Conservation (phyloP, 1,284 basidiomycete genomes). For the Crepidotus sp. region DNA sequence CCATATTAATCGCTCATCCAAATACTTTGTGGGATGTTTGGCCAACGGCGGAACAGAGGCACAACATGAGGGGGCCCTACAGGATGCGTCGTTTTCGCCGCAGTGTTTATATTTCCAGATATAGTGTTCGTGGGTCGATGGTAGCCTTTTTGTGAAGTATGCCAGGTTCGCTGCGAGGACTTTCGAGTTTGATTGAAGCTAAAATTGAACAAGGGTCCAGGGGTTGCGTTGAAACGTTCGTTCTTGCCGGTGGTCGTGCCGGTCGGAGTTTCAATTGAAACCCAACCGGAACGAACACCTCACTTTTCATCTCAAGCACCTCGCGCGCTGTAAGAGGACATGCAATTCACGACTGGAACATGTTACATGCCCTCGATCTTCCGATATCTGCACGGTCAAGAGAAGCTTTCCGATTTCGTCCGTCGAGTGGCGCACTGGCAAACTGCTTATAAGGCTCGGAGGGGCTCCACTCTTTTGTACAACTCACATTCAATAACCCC, state of each 20-base stretch:
- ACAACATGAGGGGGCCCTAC: too few relatives aligned
- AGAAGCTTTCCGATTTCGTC: neutral
- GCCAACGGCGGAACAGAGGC: too few relatives aligned
- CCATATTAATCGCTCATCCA: too few relatives aligned
- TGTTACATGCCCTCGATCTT: neutral
- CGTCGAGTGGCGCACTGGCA: too few relatives aligned
- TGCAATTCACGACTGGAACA: neutral
- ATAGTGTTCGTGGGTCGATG: too few relatives aligned
- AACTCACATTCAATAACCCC: neutral
- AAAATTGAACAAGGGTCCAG: too few relatives aligned
- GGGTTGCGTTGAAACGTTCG: neutral
- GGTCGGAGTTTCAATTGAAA: neutral
- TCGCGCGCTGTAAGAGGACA: neutral
- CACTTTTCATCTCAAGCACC: neutral
- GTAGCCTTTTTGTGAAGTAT: too few relatives aligned
- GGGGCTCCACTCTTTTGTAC: neutral
- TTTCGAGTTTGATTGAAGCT: too few relatives aligned
- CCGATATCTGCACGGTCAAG: neutral
- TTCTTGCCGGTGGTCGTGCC: neutral
- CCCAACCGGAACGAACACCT: neutral
- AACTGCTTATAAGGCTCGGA: neutral
- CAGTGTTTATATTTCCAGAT: too few relatives aligned
- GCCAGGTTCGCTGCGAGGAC: too few relatives aligned
- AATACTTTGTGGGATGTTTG: too few relatives aligned
- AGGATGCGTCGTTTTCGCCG: too few relatives aligned